Conservation (phyloP, 2,329 filamentous ascomycete genomes). For the Colletotrichum neosansevieriae region DNA sequence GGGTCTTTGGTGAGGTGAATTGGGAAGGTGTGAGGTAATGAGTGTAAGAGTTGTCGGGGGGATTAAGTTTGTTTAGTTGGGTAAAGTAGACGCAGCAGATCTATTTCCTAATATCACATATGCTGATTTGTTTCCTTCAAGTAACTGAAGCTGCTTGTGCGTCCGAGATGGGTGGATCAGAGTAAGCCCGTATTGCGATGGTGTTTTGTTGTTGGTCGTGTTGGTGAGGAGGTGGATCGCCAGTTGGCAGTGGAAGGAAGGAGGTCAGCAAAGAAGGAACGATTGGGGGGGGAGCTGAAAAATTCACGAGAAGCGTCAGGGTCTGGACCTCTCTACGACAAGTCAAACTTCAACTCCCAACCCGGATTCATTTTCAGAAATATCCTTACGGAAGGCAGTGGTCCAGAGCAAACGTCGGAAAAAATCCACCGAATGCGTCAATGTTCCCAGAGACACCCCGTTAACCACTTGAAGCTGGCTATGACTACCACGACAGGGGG, state of each 20-base stretch:
- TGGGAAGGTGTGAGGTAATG: neutral
- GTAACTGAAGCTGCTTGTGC: too few species aligned
- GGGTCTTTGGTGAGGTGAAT: neutral
- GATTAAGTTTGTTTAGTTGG: neutral
- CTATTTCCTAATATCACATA: too few species aligned
- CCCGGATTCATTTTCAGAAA: constrained; percentile 3
- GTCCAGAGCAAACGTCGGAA: constrained; percentile 4
- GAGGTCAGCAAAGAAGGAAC: neutral
- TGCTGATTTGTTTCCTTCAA: too few species aligned
- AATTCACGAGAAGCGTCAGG: neutral
- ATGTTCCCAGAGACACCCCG: neutral
- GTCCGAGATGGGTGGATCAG: too few species aligned
- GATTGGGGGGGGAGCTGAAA: neutral
- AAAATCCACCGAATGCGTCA: neutral
- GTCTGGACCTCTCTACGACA: neutral
- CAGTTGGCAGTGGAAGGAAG: neutral
- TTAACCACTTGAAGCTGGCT: constrained; percentile 4
- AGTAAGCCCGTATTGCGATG: too few species aligned
- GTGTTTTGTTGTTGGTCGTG: too few species aligned
- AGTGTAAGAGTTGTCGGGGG: too few species aligned
- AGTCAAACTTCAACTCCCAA: neutral
- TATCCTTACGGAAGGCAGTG: constrained; percentile 7
- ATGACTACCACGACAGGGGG: neutral
- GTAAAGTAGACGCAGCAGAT: neutral
- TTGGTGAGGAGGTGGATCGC: neutral